Evolutionary conservation across 2,329 filamentous ascomycete genomes (phyloP).

Genomic region (Ceratocystis cacaofunesta): DNA sequence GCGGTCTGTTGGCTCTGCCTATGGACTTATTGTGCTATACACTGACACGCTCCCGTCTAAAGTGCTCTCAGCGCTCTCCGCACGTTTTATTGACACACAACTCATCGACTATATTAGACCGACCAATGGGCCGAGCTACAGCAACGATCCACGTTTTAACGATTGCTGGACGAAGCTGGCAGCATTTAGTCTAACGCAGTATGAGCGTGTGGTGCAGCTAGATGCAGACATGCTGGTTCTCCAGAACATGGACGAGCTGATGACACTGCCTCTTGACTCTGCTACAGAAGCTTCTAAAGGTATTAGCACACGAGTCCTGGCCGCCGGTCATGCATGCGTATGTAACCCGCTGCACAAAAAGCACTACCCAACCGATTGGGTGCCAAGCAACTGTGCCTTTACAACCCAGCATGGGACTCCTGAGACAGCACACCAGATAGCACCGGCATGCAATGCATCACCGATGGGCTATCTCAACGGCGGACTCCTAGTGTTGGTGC

Average conservation of each 20-base stretch:
- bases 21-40: conserved; percentile 71
- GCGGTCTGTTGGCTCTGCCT: conserved; percentile 46
- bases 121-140: conserved; percentile 49
- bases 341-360: conserved; percentile 68
- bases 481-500: conserved; percentile 43
- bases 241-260: conserved; percentile 82
- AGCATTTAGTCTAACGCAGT: conserved; percentile 62
- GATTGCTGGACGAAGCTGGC: conserved; percentile 83
- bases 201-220: conserved; percentile 65
- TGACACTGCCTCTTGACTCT: conserved; percentile 61
- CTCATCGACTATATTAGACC: conserved; percentile 61
- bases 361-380: conserved; percentile 65
- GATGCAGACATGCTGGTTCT: conserved; percentile 79
- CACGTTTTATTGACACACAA: conserved; percentile 55
- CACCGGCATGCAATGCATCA: conserved; percentile 30
- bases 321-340: conserved; percentile 69
- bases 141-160: conserved; percentile 68
- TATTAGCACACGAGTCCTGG: conserved; percentile 46
- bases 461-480: conserved; percentile 37
- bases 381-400: conserved; percentile 42
- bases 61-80: conserved; percentile 42
- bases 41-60: conserved; percentile 55
- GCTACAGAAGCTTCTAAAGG: conserved; percentile 13
- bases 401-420: conserved; percentile 36
- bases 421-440: conserved; percentile 32